phyloP scores from a whole-genome alignment of 2,329 filamentous ascomycete genomes.

The Didymella sp. region DNA sequence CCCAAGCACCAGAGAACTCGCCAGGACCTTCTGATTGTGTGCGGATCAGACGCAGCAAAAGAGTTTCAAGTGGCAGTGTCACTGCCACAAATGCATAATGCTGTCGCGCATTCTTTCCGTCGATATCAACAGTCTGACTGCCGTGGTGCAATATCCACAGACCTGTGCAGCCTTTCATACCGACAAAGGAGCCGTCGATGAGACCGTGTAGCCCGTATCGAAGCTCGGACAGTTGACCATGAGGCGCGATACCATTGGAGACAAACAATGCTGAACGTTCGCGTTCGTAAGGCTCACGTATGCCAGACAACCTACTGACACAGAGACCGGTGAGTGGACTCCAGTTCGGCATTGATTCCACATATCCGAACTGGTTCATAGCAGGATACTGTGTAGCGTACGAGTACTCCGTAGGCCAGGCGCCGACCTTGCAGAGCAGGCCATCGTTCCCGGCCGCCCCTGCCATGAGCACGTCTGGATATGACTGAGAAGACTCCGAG shows the following conservation, averaged over 20 bases:
- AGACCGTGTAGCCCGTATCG: slow-evolving; percentile 52
- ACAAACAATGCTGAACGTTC: slow-evolving; percentile 45
- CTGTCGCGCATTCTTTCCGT: slow-evolving; percentile 33
- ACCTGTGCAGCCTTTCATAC: slow-evolving; percentile 43
- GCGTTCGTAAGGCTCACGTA: slow-evolving; percentile 29
- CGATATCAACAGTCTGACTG: slow-evolving; percentile 35
- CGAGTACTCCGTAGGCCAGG: slow-evolving; percentile 51
- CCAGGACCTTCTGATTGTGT: slow-evolving; percentile 29
- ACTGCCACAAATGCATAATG: slow-evolving; percentile 49
- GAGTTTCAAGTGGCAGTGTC: slow-evolving; percentile 43
- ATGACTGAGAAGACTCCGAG: slow-evolving; percentile 58
- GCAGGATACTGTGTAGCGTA: slow-evolving; percentile 61
- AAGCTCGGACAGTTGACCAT: slow-evolving; percentile 55
- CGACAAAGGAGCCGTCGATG: slow-evolving; percentile 38
- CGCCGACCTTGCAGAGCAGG: slow-evolving; percentile 72
- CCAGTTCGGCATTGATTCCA: slow-evolving; percentile 70
- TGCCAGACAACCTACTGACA: slow-evolving; percentile 37
- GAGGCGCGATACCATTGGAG: slow-evolving; percentile 53
- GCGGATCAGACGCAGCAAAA: slow-evolving; percentile 38
- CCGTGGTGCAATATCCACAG: slow-evolving; percentile 50
- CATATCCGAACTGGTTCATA: slow-evolving; percentile 52
- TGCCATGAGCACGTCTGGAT: slow-evolving; percentile 78
- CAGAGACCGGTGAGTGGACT: slow-evolving; percentile 60
- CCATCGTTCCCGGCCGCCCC: slow-evolving; percentile 81
- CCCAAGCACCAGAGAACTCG: slow-evolving; percentile 32